Conservation (phyloP, 345 rosid species). For the Salix dunnii region DNA sequence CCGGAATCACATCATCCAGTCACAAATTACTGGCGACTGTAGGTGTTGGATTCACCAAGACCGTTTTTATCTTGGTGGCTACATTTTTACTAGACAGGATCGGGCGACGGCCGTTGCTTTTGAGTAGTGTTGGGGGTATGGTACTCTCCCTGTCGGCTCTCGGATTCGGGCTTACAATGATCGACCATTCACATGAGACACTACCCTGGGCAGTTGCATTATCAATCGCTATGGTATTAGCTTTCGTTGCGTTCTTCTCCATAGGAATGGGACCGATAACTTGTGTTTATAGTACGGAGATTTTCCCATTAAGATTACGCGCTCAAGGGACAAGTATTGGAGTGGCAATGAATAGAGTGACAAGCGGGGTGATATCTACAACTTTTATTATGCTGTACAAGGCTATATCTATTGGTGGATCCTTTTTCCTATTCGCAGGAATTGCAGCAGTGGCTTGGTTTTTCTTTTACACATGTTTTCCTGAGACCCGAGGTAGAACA, state of each 20-base stretch:
- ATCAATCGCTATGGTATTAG: constrained; percentile 47
- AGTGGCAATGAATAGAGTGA: constrained; percentile 61
- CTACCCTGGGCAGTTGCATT: constrained; percentile 65
- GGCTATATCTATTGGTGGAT: constrained; percentile 68
- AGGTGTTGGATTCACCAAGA: constrained; percentile 77
- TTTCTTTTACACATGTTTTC: constrained; percentile 50
- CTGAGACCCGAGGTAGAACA: constrained; percentile 76
- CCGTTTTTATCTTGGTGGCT: constrained; percentile 61
- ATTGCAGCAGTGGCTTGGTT: constrained; percentile 49
- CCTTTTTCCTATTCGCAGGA: constrained; percentile 60
- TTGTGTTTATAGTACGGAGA: constrained; percentile 84
- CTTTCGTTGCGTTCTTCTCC: constrained; percentile 69
- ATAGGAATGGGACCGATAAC: constrained; percentile 88
- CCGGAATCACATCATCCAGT: constrained; percentile 51
- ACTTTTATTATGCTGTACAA: constrained; percentile 47
- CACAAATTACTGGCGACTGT: constrained; percentile 63
- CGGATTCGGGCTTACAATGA: constrained; percentile 44
- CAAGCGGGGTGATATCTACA: constrained; percentile 68
- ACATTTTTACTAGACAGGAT: constrained; percentile 64
- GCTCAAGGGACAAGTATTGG: constrained; percentile 75
- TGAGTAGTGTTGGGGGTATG: constrained; percentile 75
- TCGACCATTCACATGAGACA: constrained; percentile 38
- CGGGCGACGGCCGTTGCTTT: constrained; percentile 78
- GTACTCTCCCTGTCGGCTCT: constrained; percentile 41
- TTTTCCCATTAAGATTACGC: constrained; percentile 74